Base-by-base conservation (phyloP, 306 rosid genomes). In the Prunus mume region DNA sequence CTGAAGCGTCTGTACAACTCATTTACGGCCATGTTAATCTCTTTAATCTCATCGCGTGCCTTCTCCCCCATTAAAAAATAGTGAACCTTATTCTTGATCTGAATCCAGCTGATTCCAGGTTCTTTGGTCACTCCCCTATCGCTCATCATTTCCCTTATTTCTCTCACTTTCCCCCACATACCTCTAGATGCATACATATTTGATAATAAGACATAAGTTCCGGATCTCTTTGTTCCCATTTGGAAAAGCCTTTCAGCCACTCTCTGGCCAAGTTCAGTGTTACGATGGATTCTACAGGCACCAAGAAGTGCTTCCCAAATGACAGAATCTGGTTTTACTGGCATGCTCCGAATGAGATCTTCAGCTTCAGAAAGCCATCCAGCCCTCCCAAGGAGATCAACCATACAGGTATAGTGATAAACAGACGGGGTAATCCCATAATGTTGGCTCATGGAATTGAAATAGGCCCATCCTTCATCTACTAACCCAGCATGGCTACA, bases 371-470 rank as follows among this genome's bases (percentile, higher is more conserved):
- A 55, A 69, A 69, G 78, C 55, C 45, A 54, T 62, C 85, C 87
- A 22, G 71, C 79, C 38, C 72, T 73, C 18, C 75, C 83, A 24
- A 77, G 83, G 47, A 84, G 80, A 67, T 77, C 74, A 69, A 84
- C 85, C 82, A 84, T 77, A 41, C 80, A 80, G 8, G 87, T 80
- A 58, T 81, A 81, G 68, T 81, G 85, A 79, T 72, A n/a, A 64
- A 73, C 74, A 18, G 30, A 77, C 3, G 80, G 82, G 67, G 67
- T 73, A 64, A 80, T 80, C 41, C 80, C 82, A 64, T 80, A 70
- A 63, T 20, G 52, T 67, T 50, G 28, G 34, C 65, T 27, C 87
- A 80, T 84, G 65, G 80, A 80, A 64, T 57, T 77, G 58, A 84
- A 80, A 77, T 73, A 77, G 5, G 65, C 50, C 80, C 78, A 38